Conservation (phyloP, 768 basidiomycete genomes). For the Chalciporus piperatus region DNA sequence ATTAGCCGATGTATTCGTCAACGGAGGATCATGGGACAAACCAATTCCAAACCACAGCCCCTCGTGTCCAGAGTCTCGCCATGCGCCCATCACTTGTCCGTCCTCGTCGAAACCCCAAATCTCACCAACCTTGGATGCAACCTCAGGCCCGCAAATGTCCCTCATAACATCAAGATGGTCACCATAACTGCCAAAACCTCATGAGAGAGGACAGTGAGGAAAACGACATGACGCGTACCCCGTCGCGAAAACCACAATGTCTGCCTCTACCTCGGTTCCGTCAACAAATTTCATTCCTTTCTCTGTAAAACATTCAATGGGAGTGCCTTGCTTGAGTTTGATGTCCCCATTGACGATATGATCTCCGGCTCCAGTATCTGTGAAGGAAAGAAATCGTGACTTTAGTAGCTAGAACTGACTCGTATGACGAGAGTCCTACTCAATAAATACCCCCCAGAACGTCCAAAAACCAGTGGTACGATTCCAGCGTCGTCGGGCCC, state of each 20-base stretch:
- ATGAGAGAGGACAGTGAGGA: not conserved
- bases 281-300: constrained; percentile 19
- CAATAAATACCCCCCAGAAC: constrained; percentile 32
- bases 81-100: constrained; percentile 47
- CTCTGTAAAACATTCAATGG: constrained; percentile 22
- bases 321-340: constrained; percentile 41
- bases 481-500: constrained; percentile 32
- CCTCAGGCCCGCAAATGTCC: constrained; percentile 43
- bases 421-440: constrained; percentile 12
- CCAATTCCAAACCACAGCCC: constrained; percentile 26
- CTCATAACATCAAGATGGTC: constrained; percentile 37
- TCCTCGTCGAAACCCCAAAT: constrained; percentile 61
- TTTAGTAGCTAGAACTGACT: not conserved
- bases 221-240: not conserved
- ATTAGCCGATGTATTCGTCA: not conserved
- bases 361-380: constrained; percentile 33
- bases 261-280: constrained; percentile 19
- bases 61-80: constrained; percentile 20
- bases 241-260: constrained; percentile 23
- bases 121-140: constrained; percentile 40
- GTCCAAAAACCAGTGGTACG: constrained; percentile 21
- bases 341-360: constrained; percentile 42
- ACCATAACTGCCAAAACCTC: constrained; percentile 36
- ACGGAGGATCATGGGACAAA: not conserved
- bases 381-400: not conserved